Percentiles rank a stretch among this genome's conserved stretches.
phyloP scores from a whole-genome alignment of 2,329 filamentous ascomycete genomes.

The Arthroderma uncinatum region DNA sequence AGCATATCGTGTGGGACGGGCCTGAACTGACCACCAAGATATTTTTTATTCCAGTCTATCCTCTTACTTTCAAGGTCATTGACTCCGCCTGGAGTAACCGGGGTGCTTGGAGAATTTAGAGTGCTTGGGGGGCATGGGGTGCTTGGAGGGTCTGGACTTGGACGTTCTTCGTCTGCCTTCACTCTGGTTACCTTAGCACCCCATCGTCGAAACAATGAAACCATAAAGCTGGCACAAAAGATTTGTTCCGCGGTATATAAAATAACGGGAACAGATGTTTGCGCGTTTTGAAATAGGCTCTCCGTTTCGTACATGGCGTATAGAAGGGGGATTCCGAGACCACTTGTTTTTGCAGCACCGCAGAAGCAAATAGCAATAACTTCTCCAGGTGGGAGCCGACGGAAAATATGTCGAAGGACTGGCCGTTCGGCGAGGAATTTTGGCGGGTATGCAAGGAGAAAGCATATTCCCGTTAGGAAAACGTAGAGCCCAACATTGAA shows the following conservation, averaged over 20 bases:
- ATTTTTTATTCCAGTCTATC: background rate
- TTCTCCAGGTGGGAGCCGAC: slow-evolving; percentile 44
- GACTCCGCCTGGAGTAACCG: background rate
- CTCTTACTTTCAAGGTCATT: background rate
- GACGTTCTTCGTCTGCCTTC: slow-evolving; percentile 5
- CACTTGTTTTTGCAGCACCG: slow-evolving; percentile 61
- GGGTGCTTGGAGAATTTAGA: background rate
- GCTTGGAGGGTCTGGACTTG: background rate
- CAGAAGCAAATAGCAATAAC: slow-evolving; percentile 63
- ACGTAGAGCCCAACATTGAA: slow-evolving; percentile 58
- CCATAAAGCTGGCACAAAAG: slow-evolving; percentile 31
- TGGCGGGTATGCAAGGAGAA: slow-evolving; percentile 38
- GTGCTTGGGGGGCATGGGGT: too few species aligned
- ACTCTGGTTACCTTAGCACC: slow-evolving; percentile 16
- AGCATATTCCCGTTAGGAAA: slow-evolving; percentile 47
- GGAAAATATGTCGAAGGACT: slow-evolving; percentile 19
- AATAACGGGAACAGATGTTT: slow-evolving; percentile 30
- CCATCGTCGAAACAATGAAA: slow-evolving; percentile 28
- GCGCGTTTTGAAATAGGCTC: slow-evolving; percentile 27
- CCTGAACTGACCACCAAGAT: background rate
- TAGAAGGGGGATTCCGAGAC: slow-evolving; percentile 56
- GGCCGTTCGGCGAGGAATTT: background rate
- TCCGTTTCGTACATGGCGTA: slow-evolving; percentile 49
- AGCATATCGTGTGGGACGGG: background rate
- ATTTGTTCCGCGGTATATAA: slow-evolving; percentile 33